Base-by-base conservation (phyloP, 2,329 filamentous ascomycete species). In the Aspergillus niger region DNA sequence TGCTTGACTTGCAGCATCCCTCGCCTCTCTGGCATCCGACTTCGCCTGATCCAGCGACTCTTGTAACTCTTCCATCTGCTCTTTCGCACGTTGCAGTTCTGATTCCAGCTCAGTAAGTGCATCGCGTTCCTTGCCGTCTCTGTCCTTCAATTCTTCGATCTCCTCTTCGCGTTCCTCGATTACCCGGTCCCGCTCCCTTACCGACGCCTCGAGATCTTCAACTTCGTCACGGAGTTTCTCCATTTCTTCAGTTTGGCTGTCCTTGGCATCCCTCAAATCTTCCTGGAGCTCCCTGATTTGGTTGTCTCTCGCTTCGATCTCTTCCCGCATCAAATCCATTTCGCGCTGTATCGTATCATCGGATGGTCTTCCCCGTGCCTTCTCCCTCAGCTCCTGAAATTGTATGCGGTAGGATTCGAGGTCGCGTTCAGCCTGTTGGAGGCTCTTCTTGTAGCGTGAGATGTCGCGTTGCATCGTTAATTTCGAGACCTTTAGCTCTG, bases 401-500 rank as follows among this genome's bases (percentile, higher is more conserved):
- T 97, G 91, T 68, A 90, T 83, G 57, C 90, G 87, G 74, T 96
- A 97, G 60, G 84, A 84, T 72, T 97, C 93, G 2, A 98, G 83
- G 62, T 97, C 92, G 65, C 88, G 89, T 79, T 98, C 93, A 3
- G 94, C 93, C 22, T 87, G 85, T 20, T 86, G 86, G 10, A 99
- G 82, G 43, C 89, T 89, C 74, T 97, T 98, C 74, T 91, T 91
- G 79, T 94, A 95, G 65, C 88, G 88, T 67, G 90, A 87, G 17
- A 99, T 83, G 69, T 99, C 95, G 62, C 89, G 86, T 73, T 95
- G 89, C 86, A 98, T 90, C 0, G 91, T 94, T 62, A 96, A 86
- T 72, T 91, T 91, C 77, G 95, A 90, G 60, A 97, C 92, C 76
- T 98, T 98, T 57, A 99, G 86, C 66, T 96, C 93, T 3, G 95